Percentiles rank a stretch among this genome's conserved stretches.
Conservation (phyloP, 2,329 filamentous ascomycete genomes). For the Pleoardoris graminearum region DNA sequence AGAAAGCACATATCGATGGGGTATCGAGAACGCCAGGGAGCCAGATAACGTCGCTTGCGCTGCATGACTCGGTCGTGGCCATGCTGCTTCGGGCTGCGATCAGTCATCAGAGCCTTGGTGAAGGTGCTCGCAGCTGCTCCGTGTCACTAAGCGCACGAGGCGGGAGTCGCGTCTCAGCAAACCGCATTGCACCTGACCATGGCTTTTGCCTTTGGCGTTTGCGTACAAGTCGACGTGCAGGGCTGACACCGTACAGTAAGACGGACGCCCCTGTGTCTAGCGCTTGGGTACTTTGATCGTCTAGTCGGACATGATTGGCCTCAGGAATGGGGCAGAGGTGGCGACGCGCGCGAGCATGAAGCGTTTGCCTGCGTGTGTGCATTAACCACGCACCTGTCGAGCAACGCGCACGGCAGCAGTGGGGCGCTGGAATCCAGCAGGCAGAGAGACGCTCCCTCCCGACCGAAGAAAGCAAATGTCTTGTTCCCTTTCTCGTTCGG, state of each 20-base stretch:
- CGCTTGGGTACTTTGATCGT: not conserved
- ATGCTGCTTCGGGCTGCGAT: conserved; percentile 16
- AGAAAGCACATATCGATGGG: too few species aligned
- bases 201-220: not conserved
- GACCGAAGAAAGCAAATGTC: conserved; percentile 39
- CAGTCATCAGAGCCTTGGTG: not conserved
- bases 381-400: not conserved
- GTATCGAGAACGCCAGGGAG: conserved; percentile 4
- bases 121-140: not conserved
- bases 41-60: conserved; percentile 26
- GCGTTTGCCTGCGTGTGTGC: not conserved
- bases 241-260: conserved; percentile 32
- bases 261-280: conserved; percentile 23
- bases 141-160: conserved; percentile 13
- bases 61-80: conserved; percentile 17
- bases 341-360: not conserved
- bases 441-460: conserved; percentile 21
- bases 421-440: not conserved
- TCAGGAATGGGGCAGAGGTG: conserved; percentile 14
- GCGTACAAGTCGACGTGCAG: too few species aligned
- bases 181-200: conserved; percentile 2
- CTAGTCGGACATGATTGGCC: conserved; percentile 6
- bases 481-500: conserved; percentile 17
- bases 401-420: conserved; percentile 1
- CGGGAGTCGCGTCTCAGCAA: conserved; percentile 13